Evolutionary conservation across 2,329 filamentous ascomycete species (phyloP).

Genomic region (Leptographium radiaticola): DNA sequence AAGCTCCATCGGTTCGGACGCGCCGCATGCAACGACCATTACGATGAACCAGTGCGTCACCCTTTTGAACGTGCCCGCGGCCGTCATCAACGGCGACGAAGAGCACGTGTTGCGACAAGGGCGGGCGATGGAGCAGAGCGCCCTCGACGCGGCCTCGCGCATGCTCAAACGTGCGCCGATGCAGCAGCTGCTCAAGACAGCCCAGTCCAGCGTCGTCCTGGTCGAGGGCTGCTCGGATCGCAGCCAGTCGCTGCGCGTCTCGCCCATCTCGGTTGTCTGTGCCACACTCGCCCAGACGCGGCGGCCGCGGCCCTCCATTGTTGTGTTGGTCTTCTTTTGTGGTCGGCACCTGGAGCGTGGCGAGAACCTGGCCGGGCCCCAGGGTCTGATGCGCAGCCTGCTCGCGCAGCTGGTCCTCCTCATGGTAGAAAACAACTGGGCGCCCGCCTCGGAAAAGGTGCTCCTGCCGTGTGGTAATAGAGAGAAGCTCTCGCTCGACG

Average conservation of each 20-base stretch:
- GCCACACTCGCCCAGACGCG: conserved; percentile 2
- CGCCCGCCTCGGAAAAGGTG: background rate
- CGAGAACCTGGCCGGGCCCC: conserved; percentile 1
- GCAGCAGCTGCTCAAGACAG: conserved; percentile 1
- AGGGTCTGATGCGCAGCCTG: conserved; percentile 4
- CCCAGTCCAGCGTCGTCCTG: conserved; percentile 2
- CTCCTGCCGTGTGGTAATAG: background rate
- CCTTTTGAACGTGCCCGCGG: conserved; percentile 6
- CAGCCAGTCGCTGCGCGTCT: background rate
- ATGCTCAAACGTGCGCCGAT: conserved; percentile 5
- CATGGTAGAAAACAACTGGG: conserved; percentile 3
- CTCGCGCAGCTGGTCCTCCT: conserved; percentile 14
- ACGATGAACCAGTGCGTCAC: conserved; percentile 3
- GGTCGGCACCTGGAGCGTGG: background rate
- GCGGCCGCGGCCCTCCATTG: background rate
- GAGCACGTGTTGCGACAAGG: background rate
- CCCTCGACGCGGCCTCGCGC: background rate
- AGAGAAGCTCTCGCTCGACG: background rate
- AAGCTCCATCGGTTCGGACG: background rate
- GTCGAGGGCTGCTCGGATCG: conserved; percentile 9
- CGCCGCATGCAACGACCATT: background rate
- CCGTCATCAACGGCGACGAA: background rate
- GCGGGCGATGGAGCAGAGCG: background rate
- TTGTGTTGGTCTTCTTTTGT: conserved; percentile 5
- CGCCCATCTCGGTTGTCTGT: conserved; percentile 7